A percentile compares a stretch with the other conserved stretches of the same genome.
Evolutionary conservation across 2,329 filamentous ascomycete genomes (phyloP).

Genomic region (Ophiostoma montium): DNA sequence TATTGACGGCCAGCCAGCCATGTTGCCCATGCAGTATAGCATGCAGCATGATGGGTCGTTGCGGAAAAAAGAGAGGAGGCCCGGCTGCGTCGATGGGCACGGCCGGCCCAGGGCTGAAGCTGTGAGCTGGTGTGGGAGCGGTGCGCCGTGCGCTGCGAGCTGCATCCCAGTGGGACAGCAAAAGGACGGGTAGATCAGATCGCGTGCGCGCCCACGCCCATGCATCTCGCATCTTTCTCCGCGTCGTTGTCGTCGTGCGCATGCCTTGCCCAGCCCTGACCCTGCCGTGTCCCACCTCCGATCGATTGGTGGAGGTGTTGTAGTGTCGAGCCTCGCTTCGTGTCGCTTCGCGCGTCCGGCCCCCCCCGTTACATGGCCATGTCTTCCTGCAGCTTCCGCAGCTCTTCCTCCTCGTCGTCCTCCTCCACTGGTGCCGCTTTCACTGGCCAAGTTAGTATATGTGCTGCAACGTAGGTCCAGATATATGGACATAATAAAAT

Average conservation of each 20-base stretch:
- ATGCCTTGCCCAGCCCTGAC: background rate
- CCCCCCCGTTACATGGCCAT: slow-evolving; percentile 70
- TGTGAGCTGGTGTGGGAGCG: no score
- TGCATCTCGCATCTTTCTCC: background rate
- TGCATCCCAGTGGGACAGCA: no score
- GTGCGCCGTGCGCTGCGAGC: no score
- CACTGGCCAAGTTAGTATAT: slow-evolving; percentile 21
- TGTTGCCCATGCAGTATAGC: background rate
- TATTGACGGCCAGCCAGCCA: no score
- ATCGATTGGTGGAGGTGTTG: background rate
- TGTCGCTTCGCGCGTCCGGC: background rate
- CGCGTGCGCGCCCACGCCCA: background rate
- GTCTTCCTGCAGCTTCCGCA: slow-evolving; percentile 84
- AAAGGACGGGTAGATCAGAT: no score
- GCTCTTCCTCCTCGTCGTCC: slow-evolving; percentile 91
- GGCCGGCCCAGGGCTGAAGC: background rate
- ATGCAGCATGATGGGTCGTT: background rate
- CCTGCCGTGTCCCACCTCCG: background rate
- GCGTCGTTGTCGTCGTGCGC: background rate
- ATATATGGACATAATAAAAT: no score
- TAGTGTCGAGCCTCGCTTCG: background rate
- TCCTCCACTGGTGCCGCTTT: slow-evolving; percentile 42
- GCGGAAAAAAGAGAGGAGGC: background rate
- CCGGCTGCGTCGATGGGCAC: background rate
- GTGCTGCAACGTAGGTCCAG: no score